Evolutionary conservation across 768 basidiomycete genomes (phyloP), one percentile per base, ranked within the genome.

Genomic region (Suillus alpinus): DNA sequence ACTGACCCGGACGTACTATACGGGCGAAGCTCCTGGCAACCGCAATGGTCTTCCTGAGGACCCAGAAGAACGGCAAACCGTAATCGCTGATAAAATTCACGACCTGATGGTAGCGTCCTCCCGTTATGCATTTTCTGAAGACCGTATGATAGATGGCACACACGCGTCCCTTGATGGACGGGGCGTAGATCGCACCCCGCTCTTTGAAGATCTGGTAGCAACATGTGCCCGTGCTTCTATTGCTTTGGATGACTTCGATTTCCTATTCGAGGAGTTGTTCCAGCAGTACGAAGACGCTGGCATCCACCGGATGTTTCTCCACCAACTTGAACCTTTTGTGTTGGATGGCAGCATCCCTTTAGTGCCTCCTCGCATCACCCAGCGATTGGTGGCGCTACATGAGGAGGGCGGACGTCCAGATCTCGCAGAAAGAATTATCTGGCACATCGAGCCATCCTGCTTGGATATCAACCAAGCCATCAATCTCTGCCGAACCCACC

Each of bases 381-480:
- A 99, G 72, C 81, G 85, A 58, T 77, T 99, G 29, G 83, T 98
- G 55, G 82, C 84, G 1, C 75, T 92, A 46, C 92, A 97, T 67
- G 91, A 89, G 50, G 84, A 86, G 36, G 81, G 86, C 47, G 80
- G 78, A 13, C 83, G 87, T 39, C 86, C 88, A 8, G 90, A 92
- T 53, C 79, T 86, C 3, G 92, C 90, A 1, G 95, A 99, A 72
- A 84, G 86, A 34, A 79, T 98, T 59, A 96, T 99, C 58, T 98
- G 95, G 94, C 93, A 96, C 70, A 93, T 98, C 65, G 92, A 97
- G 66, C 94, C 96, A 1, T 76, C 84, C 2, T 92, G 88, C 66
- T 76, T 99, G 61, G 97, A 99, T 69, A 87, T 98, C 75, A 92
- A 98, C 68, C 96, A 98, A 75, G 89, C 90, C 5, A 90, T 98